phyloP scores from a whole-genome alignment of 345 rosid genomes.

The Balakata baccata region DNA sequence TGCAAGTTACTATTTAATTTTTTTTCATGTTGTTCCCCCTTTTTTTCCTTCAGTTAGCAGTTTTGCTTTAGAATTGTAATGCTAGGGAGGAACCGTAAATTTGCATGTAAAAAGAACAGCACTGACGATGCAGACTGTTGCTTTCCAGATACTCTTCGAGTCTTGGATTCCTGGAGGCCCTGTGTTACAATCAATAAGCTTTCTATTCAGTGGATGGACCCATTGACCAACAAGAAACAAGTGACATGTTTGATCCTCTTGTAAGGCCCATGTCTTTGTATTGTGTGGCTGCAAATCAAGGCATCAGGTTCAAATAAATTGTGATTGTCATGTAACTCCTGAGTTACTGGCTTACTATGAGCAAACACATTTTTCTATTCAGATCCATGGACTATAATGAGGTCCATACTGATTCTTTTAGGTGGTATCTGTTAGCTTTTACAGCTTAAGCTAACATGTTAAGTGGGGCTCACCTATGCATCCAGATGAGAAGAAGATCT shows the following conservation, averaged over 20 bases:
- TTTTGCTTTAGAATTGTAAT: not conserved
- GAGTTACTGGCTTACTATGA: not conserved
- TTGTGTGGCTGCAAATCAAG: slow-evolving; percentile 7
- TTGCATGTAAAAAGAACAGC: not conserved
- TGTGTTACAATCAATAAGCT: not conserved
- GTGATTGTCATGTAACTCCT: not conserved
- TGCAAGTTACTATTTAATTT: not conserved
- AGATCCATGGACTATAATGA: too few species aligned
- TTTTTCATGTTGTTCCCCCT: too few species aligned
- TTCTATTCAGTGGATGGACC: not conserved
- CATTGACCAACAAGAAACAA: not conserved
- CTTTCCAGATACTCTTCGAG: not conserved
- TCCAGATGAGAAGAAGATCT: not conserved
- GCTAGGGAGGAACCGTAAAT: not conserved
- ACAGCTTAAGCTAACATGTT: not conserved
- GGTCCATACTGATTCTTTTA: too few species aligned
- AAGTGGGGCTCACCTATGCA: not conserved
- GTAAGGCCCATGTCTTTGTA: slow-evolving; percentile 1
- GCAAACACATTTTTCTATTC: not conserved
- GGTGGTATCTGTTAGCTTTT: not conserved
- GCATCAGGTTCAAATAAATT: not conserved
- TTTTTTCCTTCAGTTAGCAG: too few species aligned
- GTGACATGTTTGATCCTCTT: not conserved
- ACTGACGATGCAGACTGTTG: not conserved
- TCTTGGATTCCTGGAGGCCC: not conserved